Conservation (phyloP, 306 rosid genomes). For the Carpinus viminea region DNA sequence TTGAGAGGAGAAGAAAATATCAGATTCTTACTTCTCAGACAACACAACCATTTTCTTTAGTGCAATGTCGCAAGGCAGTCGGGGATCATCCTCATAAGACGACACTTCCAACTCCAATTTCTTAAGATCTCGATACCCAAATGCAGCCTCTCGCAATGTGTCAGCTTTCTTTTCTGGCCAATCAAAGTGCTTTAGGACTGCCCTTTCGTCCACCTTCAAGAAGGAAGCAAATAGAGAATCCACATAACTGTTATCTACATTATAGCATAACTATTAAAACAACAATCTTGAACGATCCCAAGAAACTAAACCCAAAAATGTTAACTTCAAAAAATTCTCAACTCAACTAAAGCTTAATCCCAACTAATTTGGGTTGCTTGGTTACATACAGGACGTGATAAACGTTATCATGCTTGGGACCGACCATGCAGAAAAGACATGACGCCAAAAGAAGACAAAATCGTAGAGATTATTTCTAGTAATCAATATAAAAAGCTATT, state of each 20-base stretch:
- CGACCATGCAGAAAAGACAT: neutral
- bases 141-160: constrained; percentile 93
- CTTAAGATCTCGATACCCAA: constrained; percentile 82
- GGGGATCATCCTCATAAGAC: constrained; percentile 70
- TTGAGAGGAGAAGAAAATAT: neutral
- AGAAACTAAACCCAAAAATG: neutral
- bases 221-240: constrained; percentile 18
- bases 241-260: neutral
- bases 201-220: constrained; percentile 90
- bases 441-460: neutral
- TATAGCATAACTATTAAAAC: neutral
- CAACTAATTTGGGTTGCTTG: neutral
- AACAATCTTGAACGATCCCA: neutral
- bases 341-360: neutral
- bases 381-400: neutral
- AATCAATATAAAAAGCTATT: neutral
- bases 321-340: neutral
- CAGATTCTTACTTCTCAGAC: constrained; percentile 76
- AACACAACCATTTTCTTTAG: constrained; percentile 87
- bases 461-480: neutral
- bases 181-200: constrained; percentile 90
- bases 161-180: constrained; percentile 99
- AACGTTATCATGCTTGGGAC: neutral
- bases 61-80: constrained; percentile 77
- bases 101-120: constrained; percentile 84